Evolutionary conservation across 352 stramenopile genomes (phyloP), one percentile per base, ranked within the genome.

Genomic region (Phytophthora agathidicida): DNA sequence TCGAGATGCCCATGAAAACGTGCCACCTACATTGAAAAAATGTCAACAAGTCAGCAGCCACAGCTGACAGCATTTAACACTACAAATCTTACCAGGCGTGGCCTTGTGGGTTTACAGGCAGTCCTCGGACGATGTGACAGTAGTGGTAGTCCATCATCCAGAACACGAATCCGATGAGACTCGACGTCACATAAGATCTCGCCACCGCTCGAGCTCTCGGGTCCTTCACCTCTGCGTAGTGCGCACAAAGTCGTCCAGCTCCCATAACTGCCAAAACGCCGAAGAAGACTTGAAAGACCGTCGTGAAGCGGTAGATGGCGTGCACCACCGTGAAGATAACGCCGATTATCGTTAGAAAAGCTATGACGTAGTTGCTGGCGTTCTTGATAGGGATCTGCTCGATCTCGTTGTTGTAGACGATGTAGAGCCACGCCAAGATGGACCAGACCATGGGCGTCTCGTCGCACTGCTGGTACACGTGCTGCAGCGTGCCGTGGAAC

Each of bases 401-500:
- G 44, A 89, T 84, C 59, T 89, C 80, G 44, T 90, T 88, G 48
- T 82, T 74, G 68, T 90, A 93, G 13, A 91, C 75, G 28, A 93
- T 95, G 65, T 92, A 93, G 51, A 91, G 75, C 83, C 83, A 93
- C 23, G 77, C 63, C 20, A 96, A 65, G 41, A 93, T 83, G 41
- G 78, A 81, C 81, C 82, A 96, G 43, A 96, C 75, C 84, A 93
- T 95, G 14, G 86, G 86, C 51, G 83, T 92, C 67, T 95, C 86
- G 49, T 95, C 86, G 24, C 73, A 91, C 50, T 93, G 86, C 63
- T 95, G 86, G 33, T 88, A 91, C 65, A 93, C 74, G 32, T 85
- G 70, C 61, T 91, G 80, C 30, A 96, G 76, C 7, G 88, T 95
- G 38, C 84, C 88, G 59, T 96, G 87, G 64, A 96, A 95, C 73